Conservation (phyloP, 2,329 filamentous ascomycete species). For the Colletotrichum cordylinicola region DNA sequence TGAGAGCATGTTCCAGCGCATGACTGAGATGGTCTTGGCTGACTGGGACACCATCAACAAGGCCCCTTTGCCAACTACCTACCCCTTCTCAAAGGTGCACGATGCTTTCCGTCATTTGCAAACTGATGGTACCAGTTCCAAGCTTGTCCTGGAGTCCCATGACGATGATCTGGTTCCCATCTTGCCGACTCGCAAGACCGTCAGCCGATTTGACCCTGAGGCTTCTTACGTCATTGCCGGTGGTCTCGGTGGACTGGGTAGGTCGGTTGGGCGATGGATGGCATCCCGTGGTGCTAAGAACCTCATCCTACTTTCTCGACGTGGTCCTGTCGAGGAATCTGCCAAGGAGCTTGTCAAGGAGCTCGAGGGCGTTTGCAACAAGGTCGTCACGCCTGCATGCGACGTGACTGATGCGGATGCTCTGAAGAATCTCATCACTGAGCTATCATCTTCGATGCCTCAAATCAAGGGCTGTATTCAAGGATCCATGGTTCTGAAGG, state of each 20-base stretch:
- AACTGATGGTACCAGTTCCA: not conserved
- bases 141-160: not conserved
- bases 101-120: slow-evolving; percentile 28
- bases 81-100: not conserved
- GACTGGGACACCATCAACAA: slow-evolving; percentile 32
- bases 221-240: slow-evolving; percentile 18
- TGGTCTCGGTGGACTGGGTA: slow-evolving; percentile 31
- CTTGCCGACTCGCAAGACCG: not conserved
- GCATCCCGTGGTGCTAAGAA: slow-evolving; percentile 29
- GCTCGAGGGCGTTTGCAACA: slow-evolving; percentile 8
- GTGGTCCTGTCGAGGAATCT: slow-evolving; percentile 23
- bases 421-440: not conserved
- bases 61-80: not conserved
- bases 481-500: slow-evolving; percentile 27
- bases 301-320: slow-evolving; percentile 34
- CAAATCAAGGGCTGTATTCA: slow-evolving; percentile 20
- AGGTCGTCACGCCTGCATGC: slow-evolving; percentile 18
- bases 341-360: slow-evolving; percentile 24
- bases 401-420: slow-evolving; percentile 21
- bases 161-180: not conserved
- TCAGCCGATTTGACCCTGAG: slow-evolving; percentile 4
- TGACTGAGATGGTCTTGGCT: slow-evolving; percentile 36
- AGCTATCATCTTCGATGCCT: not conserved
- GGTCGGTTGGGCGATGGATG: slow-evolving; percentile 29
- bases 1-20: not conserved